A percentile compares a stretch with the other conserved stretches of the same genome.
Evolutionary conservation across 345 rosid genomes (phyloP).

Genomic region (Abelmoschus esculentus): DNA sequence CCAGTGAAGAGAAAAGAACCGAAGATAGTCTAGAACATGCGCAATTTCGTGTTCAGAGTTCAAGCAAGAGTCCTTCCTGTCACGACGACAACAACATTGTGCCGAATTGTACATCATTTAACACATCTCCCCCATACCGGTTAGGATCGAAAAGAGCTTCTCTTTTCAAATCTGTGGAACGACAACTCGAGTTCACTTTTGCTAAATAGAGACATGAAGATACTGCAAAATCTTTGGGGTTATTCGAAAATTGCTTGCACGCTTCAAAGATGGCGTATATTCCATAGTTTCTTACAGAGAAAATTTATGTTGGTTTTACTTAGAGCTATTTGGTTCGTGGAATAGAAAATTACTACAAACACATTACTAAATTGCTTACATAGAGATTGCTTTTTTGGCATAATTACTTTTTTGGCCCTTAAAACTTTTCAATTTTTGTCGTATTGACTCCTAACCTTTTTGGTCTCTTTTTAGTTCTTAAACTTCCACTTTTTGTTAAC

Average conservation of each 20-base stretch:
- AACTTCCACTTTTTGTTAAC: too few relatives aligned
- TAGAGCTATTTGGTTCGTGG: too few relatives aligned
- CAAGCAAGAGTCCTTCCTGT: constrained; percentile 27
- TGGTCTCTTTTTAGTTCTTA: too few relatives aligned
- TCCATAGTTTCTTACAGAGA: neutral
- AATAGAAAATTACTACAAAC: too few relatives aligned
- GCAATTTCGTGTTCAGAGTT: constrained; percentile 25
- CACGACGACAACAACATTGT: constrained; percentile 22
- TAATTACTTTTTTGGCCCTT: too few relatives aligned
- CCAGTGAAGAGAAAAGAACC: constrained; percentile 27
- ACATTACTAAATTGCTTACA: too few relatives aligned
- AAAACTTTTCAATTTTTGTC: too few relatives aligned
- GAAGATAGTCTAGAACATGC: constrained; percentile 20
- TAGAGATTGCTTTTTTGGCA: too few relatives aligned
- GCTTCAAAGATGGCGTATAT: constrained; percentile 23
- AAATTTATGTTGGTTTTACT: too few relatives aligned
- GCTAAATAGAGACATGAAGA: constrained; percentile 33
- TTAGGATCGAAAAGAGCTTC: constrained; percentile 73
- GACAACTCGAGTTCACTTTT: constrained; percentile 75
- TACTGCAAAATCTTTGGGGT: constrained; percentile 30
- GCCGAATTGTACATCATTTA: constrained; percentile 40
- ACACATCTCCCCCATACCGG: constrained; percentile 85
- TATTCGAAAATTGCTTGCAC: constrained; percentile 28
- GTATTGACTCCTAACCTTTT: too few relatives aligned
- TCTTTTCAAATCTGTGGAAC: constrained; percentile 71